Conservation (phyloP, 2,329 filamentous ascomycete species). For the Phyllosticta citrichinensis region DNA sequence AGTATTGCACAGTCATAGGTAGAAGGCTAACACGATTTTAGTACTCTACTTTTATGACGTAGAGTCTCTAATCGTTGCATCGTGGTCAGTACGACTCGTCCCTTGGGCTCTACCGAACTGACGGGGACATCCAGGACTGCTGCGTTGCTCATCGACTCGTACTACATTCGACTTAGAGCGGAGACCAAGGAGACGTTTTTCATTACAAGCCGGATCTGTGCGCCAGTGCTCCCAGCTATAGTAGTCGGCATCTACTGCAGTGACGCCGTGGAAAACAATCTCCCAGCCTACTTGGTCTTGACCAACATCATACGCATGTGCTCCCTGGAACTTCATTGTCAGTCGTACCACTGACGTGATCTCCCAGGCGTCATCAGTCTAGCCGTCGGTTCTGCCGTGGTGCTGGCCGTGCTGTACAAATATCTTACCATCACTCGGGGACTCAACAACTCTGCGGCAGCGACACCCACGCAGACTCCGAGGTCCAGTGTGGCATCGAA, state of each 20-base stretch:
- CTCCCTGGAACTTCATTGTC: neutral
- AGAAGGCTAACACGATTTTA: neutral
- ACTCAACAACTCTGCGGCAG: neutral
- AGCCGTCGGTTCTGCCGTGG: slow-evolving; percentile 1
- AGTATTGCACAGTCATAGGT: neutral
- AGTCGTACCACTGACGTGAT: neutral
- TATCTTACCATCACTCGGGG: neutral
- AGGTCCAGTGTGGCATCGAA: neutral
- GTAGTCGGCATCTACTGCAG: neutral
- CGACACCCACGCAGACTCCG: neutral
- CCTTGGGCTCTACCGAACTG: neutral
- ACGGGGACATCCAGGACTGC: neutral
- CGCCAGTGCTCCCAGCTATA: neutral
- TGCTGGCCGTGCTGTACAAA: slow-evolving; percentile 4
- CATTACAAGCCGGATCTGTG: neutral
- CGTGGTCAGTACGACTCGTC: neutral
- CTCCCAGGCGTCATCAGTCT: neutral
- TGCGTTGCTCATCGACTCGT: slow-evolving; percentile 8
- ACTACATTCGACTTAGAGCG: slow-evolving; percentile 1
- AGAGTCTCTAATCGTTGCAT: slow-evolving; percentile 7
- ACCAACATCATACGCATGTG: slow-evolving; percentile 3
- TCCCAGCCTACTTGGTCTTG: slow-evolving; percentile 2
- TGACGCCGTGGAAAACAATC: neutral
- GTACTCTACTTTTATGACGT: slow-evolving; percentile 7
- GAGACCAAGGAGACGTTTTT: slow-evolving; percentile 4